Base-by-base conservation (phyloP, 331 rosid genomes). In the Erythrophleum ivorense region DNA sequence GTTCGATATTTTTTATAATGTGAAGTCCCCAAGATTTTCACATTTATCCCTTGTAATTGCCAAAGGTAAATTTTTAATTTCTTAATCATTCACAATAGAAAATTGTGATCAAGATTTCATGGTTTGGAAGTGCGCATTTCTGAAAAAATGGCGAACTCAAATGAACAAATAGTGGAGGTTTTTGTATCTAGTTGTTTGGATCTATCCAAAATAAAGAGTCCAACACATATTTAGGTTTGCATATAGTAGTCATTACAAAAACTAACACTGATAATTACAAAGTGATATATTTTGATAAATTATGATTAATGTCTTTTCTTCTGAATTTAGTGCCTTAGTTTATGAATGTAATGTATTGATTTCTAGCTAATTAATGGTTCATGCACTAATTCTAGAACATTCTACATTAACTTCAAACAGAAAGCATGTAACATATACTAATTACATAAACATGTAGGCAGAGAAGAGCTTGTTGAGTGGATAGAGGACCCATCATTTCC, bases 401-500 rank as follows among this genome's bases (percentile, higher is more conserved):
- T 38, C 41, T 38, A 6, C 41, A 43, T 43, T 43, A 6, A 6
- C 46, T 43, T 43, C 46, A 43, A 10, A 60, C 0, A 24, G 7
- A 9, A 11, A 60, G 18, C 31, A 31, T 40, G 9, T 33, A 15
- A 2, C 4, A 10, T 60, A 2, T 31, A 12, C 73, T 49, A 36
- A 46, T 65, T 64, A 6, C 70, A 21, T 69, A 31, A 53, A 65
- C 57, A 46, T 75, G 83, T 81, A 88, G 93, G 93, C 45, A 88
- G 85, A 82, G 90, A 87, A 65, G 76, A 80, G 80, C 84, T 88
- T 60, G 55, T 33, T 81, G 86, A 80, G 57, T 90, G 91, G 90
- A 84, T 80, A 74, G 78, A 88, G 43, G 88, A 84, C 57, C 86
- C 91, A 41, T 82, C 87, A 64, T 80, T 82, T 59, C 84, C 83